These are phyloP conservation scores for Phytophthora kernoviae DNA, from an alignment of 352 stramenopile species.

Conservation along the genomic window DNA sequence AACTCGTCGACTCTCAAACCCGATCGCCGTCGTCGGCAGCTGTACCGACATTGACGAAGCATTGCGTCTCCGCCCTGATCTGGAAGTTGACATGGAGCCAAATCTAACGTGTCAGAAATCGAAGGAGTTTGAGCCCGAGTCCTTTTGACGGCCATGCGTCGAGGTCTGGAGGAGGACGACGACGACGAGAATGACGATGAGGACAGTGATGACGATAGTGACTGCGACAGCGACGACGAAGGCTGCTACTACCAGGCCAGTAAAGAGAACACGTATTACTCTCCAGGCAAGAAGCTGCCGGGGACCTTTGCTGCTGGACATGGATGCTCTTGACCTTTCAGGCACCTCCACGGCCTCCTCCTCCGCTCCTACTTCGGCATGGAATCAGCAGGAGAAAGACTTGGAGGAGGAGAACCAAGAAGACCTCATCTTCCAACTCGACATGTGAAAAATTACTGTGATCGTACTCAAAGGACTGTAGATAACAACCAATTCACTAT, in stretches of 20 bases:
- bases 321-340: slow-evolving; percentile 32
- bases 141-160: slow-evolving; percentile 42
- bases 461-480: slow-evolving; percentile 21
- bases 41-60: slow-evolving; percentile 36
- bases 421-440: slow-evolving; percentile 47
- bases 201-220: slow-evolving; percentile 23
- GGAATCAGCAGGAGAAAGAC: slow-evolving; percentile 12
- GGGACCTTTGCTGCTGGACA: slow-evolving; percentile 9
- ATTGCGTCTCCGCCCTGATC: slow-evolving; percentile 14
- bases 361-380: slow-evolving; percentile 15
- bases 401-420: slow-evolving; percentile 19
- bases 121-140: slow-evolving; percentile 19
- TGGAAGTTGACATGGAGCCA: slow-evolving; percentile 13
- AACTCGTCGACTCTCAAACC: slow-evolving; percentile 13
- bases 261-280: slow-evolving; percentile 46
- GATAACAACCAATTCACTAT: slow-evolving; percentile 26
- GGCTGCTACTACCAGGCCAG: slow-evolving; percentile 38
- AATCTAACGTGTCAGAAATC: slow-evolving; percentile 1
- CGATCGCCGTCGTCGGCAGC: slow-evolving; percentile 23
- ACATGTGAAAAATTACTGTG: slow-evolving; percentile 40
- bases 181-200: slow-evolving; percentile 9
- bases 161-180: slow-evolving; percentile 33
- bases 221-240: slow-evolving; percentile 32
- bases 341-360: slow-evolving; percentile 49
- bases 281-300: slow-evolving; percentile 29